Base-by-base conservation (phyloP, 257 asterid genomes). In the Solanum tacnaense region DNA sequence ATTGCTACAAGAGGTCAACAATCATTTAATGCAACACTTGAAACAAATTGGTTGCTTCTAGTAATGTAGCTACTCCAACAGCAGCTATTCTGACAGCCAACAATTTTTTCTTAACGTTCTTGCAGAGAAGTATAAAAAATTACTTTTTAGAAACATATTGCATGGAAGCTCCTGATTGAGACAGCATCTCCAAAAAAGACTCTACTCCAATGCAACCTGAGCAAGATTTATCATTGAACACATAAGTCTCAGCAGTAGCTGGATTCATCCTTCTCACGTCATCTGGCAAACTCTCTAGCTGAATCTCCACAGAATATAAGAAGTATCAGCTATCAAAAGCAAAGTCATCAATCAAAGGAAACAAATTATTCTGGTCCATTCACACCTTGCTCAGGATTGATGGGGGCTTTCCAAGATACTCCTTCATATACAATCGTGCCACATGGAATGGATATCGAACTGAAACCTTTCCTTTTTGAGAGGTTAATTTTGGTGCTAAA, bases 81-180 rank as follows among this genome's bases (percentile, higher is more conserved):
- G 68, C 70, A 46, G 25, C 67, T 44, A 39, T 41, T 81, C 68
- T 81, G 34, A 46, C 18, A 31, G 38, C 39, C 70, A 81, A 49
- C 39, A 49, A 49, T 60, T 38, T 60, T 84, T 65, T 74, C 88
- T 71, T 18, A 82, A 86, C 13, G 0, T 44, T 81, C 41, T 82
- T 18, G 44, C 86, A 84, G 75, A 91, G 88, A 62, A 60, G 84
- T 84, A 65, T 87, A 83, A 58, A 73, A 44, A 21, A 67, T 91
- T 94, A 97, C 99, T 90, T 95, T 93, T 93, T 94, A 79, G 98
- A 93, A 90, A 97, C 13, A 92, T 93, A 89, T 82, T 89, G 94
- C 87, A 35, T 58, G 52, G 98, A 93, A 91, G 96, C 98, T 89
- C 98, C 99, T 86, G 92, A 89, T 39, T 92, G 95, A 72, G 92